A percentile compares a stretch with the other conserved stretches of the same genome.
These are phyloP conservation scores for Blastobotrys illinoisensis DNA, from an alignment of 1,139 yeast species.

Conservation along the genomic window DNA sequence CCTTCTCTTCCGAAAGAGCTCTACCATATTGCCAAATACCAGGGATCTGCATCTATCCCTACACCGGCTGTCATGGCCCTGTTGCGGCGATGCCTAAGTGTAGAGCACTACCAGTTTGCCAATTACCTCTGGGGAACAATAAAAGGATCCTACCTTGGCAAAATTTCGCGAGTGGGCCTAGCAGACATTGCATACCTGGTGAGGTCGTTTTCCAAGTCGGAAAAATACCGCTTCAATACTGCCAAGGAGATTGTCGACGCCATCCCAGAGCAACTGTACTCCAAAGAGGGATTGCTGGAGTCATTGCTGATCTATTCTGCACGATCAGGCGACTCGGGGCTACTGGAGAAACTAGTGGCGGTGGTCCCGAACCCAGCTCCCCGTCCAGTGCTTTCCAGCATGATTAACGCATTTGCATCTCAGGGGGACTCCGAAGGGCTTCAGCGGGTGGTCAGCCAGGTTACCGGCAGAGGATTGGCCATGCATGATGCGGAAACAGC, in stretches of 20 bases:
- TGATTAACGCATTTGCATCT: constrained; percentile 38
- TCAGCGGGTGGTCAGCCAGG: constrained; percentile 35
- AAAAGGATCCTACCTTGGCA: constrained; percentile 3
- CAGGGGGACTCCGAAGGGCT: constrained; percentile 40
- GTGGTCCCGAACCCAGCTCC: constrained; percentile 22
- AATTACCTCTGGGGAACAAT: constrained; percentile 16
- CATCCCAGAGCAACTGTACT: constrained; percentile 25
- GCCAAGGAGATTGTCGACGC: constrained; percentile 21
- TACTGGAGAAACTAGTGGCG: constrained; percentile 21
- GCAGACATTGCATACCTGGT: constrained; percentile 19
- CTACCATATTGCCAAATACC: constrained; percentile 11
- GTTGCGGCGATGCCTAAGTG: constrained; percentile 12
- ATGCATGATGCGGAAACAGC: constrained; percentile 21
- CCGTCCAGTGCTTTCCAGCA: constrained; percentile 31
- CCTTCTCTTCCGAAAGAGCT: constrained; percentile 24
- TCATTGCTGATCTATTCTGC: constrained; percentile 24
- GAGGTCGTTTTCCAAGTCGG: constrained; percentile 20
- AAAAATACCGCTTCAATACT: constrained; percentile 17
- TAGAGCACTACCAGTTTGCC: constrained; percentile 12
- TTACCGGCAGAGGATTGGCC: constrained; percentile 17
- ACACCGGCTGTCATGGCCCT: neutral
- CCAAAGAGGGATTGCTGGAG: constrained; percentile 23
- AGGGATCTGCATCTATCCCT: neutral
- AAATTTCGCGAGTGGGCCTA: constrained; percentile 13
- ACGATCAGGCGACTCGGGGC: constrained; percentile 17